Evolutionary conservation across 345 rosid species (phyloP).

Genomic region (Aquilaria malaccensis): DNA sequence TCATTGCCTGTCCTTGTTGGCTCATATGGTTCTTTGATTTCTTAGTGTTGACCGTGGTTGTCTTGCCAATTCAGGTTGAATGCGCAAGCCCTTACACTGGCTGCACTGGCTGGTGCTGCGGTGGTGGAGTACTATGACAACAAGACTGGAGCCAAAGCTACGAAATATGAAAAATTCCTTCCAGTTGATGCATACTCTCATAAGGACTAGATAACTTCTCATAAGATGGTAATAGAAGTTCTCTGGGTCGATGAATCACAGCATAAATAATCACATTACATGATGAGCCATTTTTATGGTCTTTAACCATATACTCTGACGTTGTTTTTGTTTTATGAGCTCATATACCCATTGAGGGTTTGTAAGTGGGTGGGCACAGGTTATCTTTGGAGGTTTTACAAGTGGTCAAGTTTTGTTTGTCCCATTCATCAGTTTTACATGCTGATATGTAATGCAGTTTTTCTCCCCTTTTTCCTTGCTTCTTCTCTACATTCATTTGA

Average conservation of each 20-base stretch:
- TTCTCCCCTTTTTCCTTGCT: too few relatives aligned
- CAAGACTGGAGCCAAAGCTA: conserved; percentile 38
- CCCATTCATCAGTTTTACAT: too few relatives aligned
- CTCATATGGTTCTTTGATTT: not conserved
- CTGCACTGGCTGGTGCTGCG: conserved; percentile 92
- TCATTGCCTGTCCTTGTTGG: not conserved
- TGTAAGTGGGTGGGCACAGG: conserved; percentile 4
- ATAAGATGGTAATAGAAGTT: too few relatives aligned
- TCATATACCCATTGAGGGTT: not conserved
- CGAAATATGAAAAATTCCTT: conserved; percentile 42
- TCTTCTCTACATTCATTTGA: too few relatives aligned
- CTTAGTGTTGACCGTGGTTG: not conserved
- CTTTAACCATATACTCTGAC: not conserved
- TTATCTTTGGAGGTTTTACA: not conserved
- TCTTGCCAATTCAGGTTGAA: conserved; percentile 51
- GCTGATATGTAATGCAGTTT: too few relatives aligned
- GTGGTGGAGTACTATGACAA: conserved; percentile 80
- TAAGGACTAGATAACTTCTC: conserved; percentile 29
- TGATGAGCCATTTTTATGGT: not conserved
- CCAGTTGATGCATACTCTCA: conserved; percentile 34
- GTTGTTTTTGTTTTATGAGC: not conserved
- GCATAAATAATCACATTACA: not conserved
- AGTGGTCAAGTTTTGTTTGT: not conserved
- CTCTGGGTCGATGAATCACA: not conserved
- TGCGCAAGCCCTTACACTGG: conserved; percentile 86